Evolutionary conservation across 352 stramenopile genomes (phyloP).

Genomic region (Globisporangium cederbergense): DNA sequence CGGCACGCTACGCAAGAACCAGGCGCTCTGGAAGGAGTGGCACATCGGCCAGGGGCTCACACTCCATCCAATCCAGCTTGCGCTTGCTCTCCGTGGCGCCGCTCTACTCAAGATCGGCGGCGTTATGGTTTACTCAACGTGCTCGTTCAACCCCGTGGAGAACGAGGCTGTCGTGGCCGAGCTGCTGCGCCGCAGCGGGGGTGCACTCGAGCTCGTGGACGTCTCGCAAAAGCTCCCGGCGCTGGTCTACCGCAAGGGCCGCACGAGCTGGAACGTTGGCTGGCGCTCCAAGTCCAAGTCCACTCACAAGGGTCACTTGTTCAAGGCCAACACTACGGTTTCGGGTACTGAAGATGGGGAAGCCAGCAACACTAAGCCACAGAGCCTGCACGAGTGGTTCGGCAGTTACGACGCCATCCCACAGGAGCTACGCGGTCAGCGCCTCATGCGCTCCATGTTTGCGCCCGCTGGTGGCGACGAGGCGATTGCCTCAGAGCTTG

Average conservation of each 20-base stretch:
- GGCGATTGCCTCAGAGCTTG: constrained; percentile 42
- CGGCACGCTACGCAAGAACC: constrained; percentile 98
- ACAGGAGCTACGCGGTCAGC: constrained; percentile 59
- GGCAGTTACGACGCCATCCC: constrained; percentile 53
- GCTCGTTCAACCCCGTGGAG: constrained; percentile 98
- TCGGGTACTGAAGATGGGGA: constrained; percentile 15
- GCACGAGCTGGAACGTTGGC: constrained; percentile 65
- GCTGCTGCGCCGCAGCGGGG: constrained; percentile 86
- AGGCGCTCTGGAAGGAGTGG: constrained; percentile 93
- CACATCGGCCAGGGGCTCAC: constrained; percentile 87
- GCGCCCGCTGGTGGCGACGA: constrained; percentile 36
- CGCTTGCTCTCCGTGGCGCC: constrained; percentile 90
- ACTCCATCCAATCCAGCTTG: constrained; percentile 93
- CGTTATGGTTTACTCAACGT: constrained; percentile 96
- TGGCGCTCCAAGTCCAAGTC: constrained; percentile 88
- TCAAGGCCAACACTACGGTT: constrained; percentile 25
- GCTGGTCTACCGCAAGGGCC: constrained; percentile 50
- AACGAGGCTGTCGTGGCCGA: constrained; percentile 98
- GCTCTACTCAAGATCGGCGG: constrained; percentile 89
- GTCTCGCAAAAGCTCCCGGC: constrained; percentile 55
- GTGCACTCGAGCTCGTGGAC: constrained; percentile 90
- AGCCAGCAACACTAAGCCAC: neutral
- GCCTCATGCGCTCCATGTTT: constrained; percentile 84
- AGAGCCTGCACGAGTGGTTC: constrained; percentile 74
- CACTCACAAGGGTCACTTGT: constrained; percentile 74